Conservation (phyloP, 2,329 filamentous ascomycete species). For the Colletotrichum kahawae region DNA sequence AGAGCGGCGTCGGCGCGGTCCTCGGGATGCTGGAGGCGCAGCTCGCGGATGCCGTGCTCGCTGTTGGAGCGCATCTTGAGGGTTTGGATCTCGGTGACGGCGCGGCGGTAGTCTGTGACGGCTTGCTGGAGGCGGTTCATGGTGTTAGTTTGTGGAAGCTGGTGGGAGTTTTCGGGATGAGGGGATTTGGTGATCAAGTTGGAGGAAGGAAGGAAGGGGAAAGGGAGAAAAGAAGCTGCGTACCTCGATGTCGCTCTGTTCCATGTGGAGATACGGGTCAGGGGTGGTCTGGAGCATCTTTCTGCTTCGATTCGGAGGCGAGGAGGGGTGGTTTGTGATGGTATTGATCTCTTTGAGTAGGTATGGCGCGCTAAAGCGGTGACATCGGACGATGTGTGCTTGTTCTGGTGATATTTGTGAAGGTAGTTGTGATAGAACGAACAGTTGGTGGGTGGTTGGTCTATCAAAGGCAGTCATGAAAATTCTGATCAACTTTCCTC, state of each 20-base stretch:
- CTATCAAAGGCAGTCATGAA: not conserved
- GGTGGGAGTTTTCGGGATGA: not conserved
- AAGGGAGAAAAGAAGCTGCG: accelerated
- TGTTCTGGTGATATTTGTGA: not conserved
- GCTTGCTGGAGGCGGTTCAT: not conserved
- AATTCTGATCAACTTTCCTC: not conserved
- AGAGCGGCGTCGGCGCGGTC: not conserved
- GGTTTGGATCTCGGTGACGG: not conserved
- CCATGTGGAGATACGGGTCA: not conserved
- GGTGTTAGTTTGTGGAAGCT: not conserved
- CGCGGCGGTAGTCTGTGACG: not conserved
- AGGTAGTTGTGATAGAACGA: not conserved
- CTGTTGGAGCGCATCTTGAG: not conserved
- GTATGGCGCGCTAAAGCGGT: not conserved
- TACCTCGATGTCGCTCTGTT: not conserved
- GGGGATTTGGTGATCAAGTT: not conserved
- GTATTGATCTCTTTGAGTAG: accelerated
- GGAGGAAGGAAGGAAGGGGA: not conserved
- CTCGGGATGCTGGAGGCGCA: not conserved
- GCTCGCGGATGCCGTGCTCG: not conserved
- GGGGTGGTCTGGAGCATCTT: not conserved
- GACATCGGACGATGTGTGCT: accelerated
- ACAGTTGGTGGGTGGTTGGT: not conserved
- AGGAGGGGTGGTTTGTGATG: not conserved
- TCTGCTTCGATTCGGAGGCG: not conserved